These are phyloP conservation scores for Dendrothele bispora DNA, from an alignment of 768 basidiomycete genomes.

Conservation along the genomic window DNA sequence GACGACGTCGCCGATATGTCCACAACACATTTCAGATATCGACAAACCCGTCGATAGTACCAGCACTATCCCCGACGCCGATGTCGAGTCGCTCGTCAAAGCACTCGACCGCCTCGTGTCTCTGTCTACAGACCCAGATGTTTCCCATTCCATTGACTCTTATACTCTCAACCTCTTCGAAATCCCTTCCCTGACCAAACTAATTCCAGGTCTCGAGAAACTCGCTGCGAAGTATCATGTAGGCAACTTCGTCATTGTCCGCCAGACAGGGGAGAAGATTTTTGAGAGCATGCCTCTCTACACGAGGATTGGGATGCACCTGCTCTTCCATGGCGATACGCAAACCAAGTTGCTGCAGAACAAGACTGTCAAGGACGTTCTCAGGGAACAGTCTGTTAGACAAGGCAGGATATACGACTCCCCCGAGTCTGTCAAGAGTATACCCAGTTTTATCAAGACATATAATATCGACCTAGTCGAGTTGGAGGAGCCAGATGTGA, in stretches of 20 bases:
- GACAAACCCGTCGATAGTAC: constrained; percentile 31
- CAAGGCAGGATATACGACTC: constrained; percentile 59
- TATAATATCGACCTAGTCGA: constrained; percentile 58
- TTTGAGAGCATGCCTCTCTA: constrained; percentile 80
- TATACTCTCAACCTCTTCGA: constrained; percentile 25
- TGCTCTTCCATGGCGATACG: constrained; percentile 62
- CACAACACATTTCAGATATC: constrained; percentile 10
- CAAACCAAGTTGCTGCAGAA: constrained; percentile 50
- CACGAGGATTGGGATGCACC: constrained; percentile 70
- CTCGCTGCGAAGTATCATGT: constrained; percentile 53
- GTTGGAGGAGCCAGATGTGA: constrained; percentile 61
- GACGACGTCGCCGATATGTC: no score
- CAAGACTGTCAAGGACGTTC: constrained; percentile 45
- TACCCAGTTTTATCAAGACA: constrained; percentile 55
- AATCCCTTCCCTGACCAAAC: constrained; percentile 40
- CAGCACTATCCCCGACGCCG: constrained; percentile 34
- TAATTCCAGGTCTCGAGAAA: constrained; percentile 57
- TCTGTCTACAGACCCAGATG: constrained; percentile 15
- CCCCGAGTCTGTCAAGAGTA: constrained; percentile 48
- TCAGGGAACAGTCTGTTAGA: constrained; percentile 57
- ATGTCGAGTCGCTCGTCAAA: constrained; percentile 27
- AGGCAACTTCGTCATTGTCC: constrained; percentile 57
- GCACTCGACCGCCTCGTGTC: constrained; percentile 34
- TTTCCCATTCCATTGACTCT: constrained; percentile 31
- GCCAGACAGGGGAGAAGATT: constrained; percentile 47